Base-by-base conservation (phyloP, 2,329 filamentous ascomycete species). In the Neonectria ditissima region DNA sequence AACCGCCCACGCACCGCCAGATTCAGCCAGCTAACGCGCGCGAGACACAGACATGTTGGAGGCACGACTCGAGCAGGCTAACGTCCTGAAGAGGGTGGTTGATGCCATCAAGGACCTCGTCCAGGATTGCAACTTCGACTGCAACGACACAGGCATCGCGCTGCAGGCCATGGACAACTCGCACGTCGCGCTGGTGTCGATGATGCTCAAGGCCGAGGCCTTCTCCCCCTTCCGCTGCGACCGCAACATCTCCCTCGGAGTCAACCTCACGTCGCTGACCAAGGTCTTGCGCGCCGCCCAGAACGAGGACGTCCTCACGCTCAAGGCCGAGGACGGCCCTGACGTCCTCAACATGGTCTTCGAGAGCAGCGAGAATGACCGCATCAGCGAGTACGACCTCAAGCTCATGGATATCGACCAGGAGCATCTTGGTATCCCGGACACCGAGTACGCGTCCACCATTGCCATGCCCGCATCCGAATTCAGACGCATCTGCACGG, bases 361-460 rank as follows among this genome's bases (percentile, higher is more conserved):
- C 78, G 97, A 99, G 89, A 97, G 90, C 85, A 84, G 87, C 70
- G 89, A 91, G 77, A 92, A 89, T 75, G 96, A 99, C 81, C 88
- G 96, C 71, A 88, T 99, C 78, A 97, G 93, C 87, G 97, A 99
- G 86, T 99, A 99, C 80, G 96, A 99, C 81, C 92, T 99, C 82
- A 99, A 99, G 87, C 90, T 99, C 79, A 99, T 99, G 96, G 96
- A 99, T 80, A 99, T 99, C 80, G 96, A 99, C 82, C 97, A 99
- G 84, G 96, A 99, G 87, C 96, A 99, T 81, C 84, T 99, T 81
- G 96, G 96, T 67, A 99, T 99, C 74, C 96, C 96, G 16, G 95
- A 99, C 75, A 99, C 97, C n/a, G 96, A 99, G 76, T 99, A 99
- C 78, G 92, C 94, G 41, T 92, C 96, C 51, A 96, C 92, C 18